Evolutionary conservation across 345 rosid genomes (phyloP), one percentile per base, ranked within the genome.

Genomic region (Lenwebbia sp.): DNA sequence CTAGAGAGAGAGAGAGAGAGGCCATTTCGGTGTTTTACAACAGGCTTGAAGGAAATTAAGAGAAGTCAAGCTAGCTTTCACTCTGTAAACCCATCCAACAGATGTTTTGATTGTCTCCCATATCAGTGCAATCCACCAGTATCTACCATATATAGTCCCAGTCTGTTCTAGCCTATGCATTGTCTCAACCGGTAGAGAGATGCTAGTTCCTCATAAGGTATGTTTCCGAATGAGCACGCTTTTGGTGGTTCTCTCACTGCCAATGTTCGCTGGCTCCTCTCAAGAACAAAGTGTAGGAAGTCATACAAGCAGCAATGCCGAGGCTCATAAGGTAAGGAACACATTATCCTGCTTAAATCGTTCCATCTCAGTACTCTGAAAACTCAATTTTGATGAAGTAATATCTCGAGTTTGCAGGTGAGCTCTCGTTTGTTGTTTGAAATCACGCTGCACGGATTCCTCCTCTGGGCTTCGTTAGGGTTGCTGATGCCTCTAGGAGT

Each of bases 391-490:
- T 21, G 6, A 70, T 14, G 54, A 70, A 70, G 81, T 23, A 10
- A 37, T 70, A 19, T 37, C 81, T 70, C 22, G 44, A 21, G 58
- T 30, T 47, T 54, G 54, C 93, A 95, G 97, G 40, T 91, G 87
- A 95, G 90, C 91, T 86, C 92, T 47, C 88, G 89, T 74, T 91
- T 94, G 88, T 82, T 89, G 84, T 90, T 85, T 47, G 95, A 93
- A 85, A 92, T 96, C 74, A 88, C 88, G 84, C 86, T 94, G 54
- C 99, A 96, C 87, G 99, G 97, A 17, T 89, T 95, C 87, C 94
- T 95, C 86, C 92, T 94, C 30, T 96, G 99, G 99, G 93, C 87
- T 85, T 96, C 99, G 82, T 91, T 95, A 90, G 99, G 99, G 41
- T 89, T 96, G 86, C 89, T 96, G 85, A 93, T 92, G 93, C 99